Conservation (phyloP, 257 asterid genomes). For the Solanum infundibuliforme region DNA sequence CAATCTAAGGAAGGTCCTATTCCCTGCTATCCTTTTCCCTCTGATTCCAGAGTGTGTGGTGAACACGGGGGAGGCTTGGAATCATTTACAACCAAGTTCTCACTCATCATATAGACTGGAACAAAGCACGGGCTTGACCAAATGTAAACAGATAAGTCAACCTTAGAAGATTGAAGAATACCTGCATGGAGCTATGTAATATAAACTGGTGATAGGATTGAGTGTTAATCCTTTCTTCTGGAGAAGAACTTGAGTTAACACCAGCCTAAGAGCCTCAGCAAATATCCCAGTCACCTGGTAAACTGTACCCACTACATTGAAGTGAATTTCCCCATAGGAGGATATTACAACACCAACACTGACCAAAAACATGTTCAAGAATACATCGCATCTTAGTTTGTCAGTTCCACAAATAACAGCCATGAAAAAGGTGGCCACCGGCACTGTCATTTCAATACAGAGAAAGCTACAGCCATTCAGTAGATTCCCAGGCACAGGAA, state of each 20-base stretch:
- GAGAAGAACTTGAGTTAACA: slow-evolving; percentile 92
- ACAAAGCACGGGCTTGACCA: neutral
- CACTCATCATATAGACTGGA: neutral
- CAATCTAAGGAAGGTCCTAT: neutral
- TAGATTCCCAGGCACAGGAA: neutral
- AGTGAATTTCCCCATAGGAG: slow-evolving; percentile 94
- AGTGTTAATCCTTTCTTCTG: slow-evolving; percentile 91
- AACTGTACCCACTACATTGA: slow-evolving; percentile 88
- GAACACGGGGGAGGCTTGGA: neutral
- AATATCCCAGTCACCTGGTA: slow-evolving; percentile 96
- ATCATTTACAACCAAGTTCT: neutral
- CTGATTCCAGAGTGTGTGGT: neutral
- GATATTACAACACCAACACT: slow-evolving; percentile 92
- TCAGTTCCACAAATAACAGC: slow-evolving; percentile 94
- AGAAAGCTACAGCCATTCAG: neutral
- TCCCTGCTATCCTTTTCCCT: neutral
- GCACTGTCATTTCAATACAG: slow-evolving; percentile 52
- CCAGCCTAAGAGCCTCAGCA: slow-evolving; percentile 97
- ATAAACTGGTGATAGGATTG: slow-evolving; percentile 90
- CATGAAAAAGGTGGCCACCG: slow-evolving; percentile 93
- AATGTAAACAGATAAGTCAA: neutral
- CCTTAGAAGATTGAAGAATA: slow-evolving; percentile 20
- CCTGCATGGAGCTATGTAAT: slow-evolving; percentile 99
- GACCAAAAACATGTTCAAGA: slow-evolving; percentile 87
- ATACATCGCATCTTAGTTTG: slow-evolving; percentile 76